Percentiles rank a stretch among this genome's conserved stretches.
These are phyloP conservation scores for Aureobasidium vineae DNA, from an alignment of 2,329 filamentous ascomycete genomes.

Conservation along the genomic window DNA sequence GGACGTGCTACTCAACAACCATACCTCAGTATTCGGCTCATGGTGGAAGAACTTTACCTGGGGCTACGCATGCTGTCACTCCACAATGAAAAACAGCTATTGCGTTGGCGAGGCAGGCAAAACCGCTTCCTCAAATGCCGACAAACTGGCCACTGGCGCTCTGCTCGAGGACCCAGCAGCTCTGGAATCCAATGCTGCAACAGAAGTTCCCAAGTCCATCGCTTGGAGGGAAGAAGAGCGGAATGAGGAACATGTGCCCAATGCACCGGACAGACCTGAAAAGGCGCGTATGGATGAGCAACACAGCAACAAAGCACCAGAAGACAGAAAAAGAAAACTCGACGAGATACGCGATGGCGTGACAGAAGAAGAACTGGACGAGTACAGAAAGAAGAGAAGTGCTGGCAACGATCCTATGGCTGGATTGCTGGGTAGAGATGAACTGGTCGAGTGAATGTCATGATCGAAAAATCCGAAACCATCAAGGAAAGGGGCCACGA, in stretches of 20 bases:
- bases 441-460: slow-evolving; percentile 51
- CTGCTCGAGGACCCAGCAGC: slow-evolving; percentile 40
- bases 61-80: slow-evolving; percentile 96
- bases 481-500: too few relatives aligned
- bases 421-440: slow-evolving; percentile 70
- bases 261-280: slow-evolving; percentile 43
- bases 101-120: slow-evolving; percentile 92
- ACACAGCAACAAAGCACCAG: neutral
- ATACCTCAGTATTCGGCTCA: slow-evolving; percentile 89
- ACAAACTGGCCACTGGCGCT: slow-evolving; percentile 55
- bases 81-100: slow-evolving; percentile 91
- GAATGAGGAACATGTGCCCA: slow-evolving; percentile 45
- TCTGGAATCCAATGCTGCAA: neutral
- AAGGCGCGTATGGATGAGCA: slow-evolving; percentile 44
- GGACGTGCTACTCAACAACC: slow-evolving; percentile 85
- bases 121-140: slow-evolving; percentile 72
- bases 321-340: slow-evolving; percentile 67
- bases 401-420: slow-evolving; percentile 85
- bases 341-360: slow-evolving; percentile 76
- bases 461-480: too few relatives aligned
- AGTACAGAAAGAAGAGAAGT: slow-evolving; percentile 73
- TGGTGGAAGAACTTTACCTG: slow-evolving; percentile 97
- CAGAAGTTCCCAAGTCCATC: slow-evolving; percentile 41
- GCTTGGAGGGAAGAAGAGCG: slow-evolving; percentile 47
- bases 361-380: slow-evolving; percentile 80